Evolutionary conservation across 164 flowering plant species (phyloP).

Genomic region (Liquidambar formosana): DNA sequence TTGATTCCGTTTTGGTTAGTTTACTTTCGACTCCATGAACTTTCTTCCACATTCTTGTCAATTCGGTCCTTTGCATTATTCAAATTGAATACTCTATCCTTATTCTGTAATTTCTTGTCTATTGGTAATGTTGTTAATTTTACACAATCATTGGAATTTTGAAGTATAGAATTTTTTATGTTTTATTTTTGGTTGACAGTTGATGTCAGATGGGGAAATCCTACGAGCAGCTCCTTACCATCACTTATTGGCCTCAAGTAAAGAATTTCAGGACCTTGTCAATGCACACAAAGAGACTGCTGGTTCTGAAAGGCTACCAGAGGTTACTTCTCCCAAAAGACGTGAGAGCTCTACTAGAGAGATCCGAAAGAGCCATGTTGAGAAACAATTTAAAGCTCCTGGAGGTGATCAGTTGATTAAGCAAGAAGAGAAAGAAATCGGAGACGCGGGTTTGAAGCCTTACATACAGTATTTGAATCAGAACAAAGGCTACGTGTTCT

Average conservation of each 20-base stretch:
- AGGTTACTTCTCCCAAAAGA: conserved; percentile 16
- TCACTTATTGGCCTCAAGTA: conserved; percentile 30
- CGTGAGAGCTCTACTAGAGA: conserved; percentile 20
- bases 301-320: conserved; percentile 36
- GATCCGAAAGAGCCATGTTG: conserved; percentile 26
- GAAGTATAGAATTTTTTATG: background rate
- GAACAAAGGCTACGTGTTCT: conserved; percentile 38
- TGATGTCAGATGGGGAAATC: conserved; percentile 49
- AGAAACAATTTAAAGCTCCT: conserved; percentile 18
- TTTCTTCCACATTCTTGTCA: too few relatives aligned
- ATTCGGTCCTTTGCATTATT: too few relatives aligned
- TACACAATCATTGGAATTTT: too few relatives aligned
- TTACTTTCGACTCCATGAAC: too few relatives aligned
- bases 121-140: too few relatives aligned
- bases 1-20: too few relatives aligned
- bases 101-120: background rate
- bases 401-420: conserved; percentile 40
- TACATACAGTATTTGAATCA: conserved; percentile 41
- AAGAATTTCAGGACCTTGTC: conserved; percentile 43
- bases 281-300: conserved; percentile 50
- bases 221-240: conserved; percentile 36
- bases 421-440: conserved; percentile 41
- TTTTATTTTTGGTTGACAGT: conserved; percentile 25
- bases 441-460: conserved; percentile 38
- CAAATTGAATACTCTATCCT: conserved; percentile 12